Conservation (phyloP, 179 eudicot species). For the Heliamphora pulchella region DNA sequence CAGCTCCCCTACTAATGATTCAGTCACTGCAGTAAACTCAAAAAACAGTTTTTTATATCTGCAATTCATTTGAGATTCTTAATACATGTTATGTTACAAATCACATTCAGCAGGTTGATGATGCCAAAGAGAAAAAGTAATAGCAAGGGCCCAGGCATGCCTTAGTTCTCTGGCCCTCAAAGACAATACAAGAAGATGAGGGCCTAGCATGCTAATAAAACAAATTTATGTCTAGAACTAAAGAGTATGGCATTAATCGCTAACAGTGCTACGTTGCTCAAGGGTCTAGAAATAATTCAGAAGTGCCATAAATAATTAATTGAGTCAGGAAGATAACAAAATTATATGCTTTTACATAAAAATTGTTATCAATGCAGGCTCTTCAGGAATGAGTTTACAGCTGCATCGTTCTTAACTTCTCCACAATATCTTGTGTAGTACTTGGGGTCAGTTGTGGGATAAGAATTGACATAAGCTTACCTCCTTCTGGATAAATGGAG, state of each 20-base stretch:
- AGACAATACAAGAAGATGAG: neutral
- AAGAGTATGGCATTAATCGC: neutral
- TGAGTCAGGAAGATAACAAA: neutral
- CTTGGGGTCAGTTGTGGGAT: too few relatives aligned
- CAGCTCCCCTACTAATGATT: neutral
- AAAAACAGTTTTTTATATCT: neutral
- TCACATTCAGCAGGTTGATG: too few relatives aligned
- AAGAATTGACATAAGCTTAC: slow-evolving; percentile 26
- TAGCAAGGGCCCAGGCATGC: too few relatives aligned
- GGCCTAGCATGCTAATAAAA: neutral
- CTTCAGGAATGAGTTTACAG: neutral
- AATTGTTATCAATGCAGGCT: neutral
- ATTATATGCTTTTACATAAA: too few relatives aligned
- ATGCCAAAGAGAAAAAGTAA: too few relatives aligned
- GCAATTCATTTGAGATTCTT: neutral
- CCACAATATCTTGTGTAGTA: neutral
- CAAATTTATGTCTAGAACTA: neutral
- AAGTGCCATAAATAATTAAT: neutral
- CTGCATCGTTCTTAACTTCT: too few relatives aligned
- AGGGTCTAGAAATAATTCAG: neutral
- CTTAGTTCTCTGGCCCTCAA: too few relatives aligned
- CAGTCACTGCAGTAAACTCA: neutral
- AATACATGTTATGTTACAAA: neutral
- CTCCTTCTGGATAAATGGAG: slow-evolving; percentile 91
- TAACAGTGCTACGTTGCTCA: neutral